These are phyloP conservation scores for Dianthus caryophyllus DNA, from an alignment of 148 eudicot species.

Conservation along the genomic window DNA sequence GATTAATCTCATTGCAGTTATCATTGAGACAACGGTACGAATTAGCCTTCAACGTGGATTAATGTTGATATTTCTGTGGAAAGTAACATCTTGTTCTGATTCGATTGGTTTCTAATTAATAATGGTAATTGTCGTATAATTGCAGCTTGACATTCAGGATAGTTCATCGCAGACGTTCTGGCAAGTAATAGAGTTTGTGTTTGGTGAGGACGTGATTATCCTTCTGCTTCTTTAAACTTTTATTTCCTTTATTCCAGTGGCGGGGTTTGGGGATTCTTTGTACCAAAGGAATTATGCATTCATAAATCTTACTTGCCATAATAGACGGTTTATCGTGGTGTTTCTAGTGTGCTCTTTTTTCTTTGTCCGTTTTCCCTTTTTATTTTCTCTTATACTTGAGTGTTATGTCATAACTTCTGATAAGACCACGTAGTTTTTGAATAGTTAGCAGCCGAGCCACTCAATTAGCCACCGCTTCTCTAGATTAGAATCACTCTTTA, in stretches of 20 bases:
- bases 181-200: conserved; percentile 84
- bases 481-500: no score
- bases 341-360: neutral
- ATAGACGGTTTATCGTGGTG: neutral
- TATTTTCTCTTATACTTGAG: neutral
- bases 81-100: neutral
- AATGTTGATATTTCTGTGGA: neutral
- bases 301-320: neutral
- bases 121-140: conserved; percentile 8
- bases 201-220: conserved; percentile 49
- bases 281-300: neutral
- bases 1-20: conserved; percentile 71
- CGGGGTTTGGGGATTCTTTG: neutral
- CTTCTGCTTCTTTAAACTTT: neutral
- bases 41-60: neutral
- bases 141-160: conserved; percentile 87
- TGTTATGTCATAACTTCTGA: neutral
- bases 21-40: conserved; percentile 86
- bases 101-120: neutral
- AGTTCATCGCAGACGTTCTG: conserved; percentile 66
- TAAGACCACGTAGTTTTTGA: neutral
- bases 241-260: neutral
- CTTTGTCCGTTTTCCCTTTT: neutral
- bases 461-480: neutral
- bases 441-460: neutral